Evolutionary conservation across 2,329 filamentous ascomycete genomes (phyloP), one percentile per base, ranked within the genome.

Genomic region (Tolypocladium paradoxum): DNA sequence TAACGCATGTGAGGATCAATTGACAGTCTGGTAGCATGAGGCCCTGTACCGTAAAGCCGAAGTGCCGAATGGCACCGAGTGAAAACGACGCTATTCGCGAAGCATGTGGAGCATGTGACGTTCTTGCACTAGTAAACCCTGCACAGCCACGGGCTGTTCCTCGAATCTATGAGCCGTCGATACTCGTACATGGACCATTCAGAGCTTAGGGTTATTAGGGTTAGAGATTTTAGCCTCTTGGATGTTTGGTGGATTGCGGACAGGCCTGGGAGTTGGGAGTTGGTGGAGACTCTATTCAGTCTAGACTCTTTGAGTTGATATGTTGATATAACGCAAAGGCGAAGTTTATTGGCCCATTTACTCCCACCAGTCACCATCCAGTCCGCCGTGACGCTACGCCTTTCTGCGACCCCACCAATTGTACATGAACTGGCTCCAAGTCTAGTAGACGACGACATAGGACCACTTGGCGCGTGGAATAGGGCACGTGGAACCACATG

Each of bases 71-170:
- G 11, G 27, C 16, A 46, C 5, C 29, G 1, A 14, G 27, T 6
- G 8, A 31, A 45, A 20, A 29, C 27, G 27, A 31, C 8, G 43
- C 43, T 18, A 46, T 46, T 46, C 43, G 24, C 27, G 18, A 18
- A 46, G 24, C 27, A 11, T n/a, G 8, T 18, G 43, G 22, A 27
- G 31, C 24, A 46, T 46, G 27, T 27, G 24, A 46, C 43, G 43
- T 46, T 46, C 43, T 27, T 46, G 43, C 27, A 18, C 43, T 46
- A 46, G 43, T 31, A n/a, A 46, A 46, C 43, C 43, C 43, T 27
- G 43, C 43, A 14, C 16, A 31, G 43, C 31, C 43, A 46, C 43
- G 43, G 8, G 43, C 27, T 12, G 27, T 18, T 9, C 43, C 16
- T 27, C 8, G 9, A 31, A 12, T 46, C 24, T n/a, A 27, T 20